A percentile compares a stretch with the other conserved stretches of the same genome.
Conservation (phyloP, 768 basidiomycete species). For the Mycena rebaudengoi region DNA sequence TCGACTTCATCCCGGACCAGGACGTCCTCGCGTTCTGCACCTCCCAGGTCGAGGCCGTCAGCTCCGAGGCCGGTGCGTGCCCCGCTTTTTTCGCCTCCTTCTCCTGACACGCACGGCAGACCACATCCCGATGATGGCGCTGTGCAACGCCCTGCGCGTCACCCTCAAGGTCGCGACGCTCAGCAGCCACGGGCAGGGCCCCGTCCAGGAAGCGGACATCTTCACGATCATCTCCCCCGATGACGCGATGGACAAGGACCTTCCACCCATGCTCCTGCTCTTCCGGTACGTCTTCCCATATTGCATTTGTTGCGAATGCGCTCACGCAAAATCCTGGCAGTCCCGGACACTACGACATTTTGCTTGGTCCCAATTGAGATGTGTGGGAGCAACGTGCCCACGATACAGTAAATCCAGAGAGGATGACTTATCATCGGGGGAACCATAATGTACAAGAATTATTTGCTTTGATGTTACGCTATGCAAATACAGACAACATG, state of each 20-base stretch:
- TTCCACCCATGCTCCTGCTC: slow-evolving; percentile 68
- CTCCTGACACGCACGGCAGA: background rate
- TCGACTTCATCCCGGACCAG: slow-evolving; percentile 80
- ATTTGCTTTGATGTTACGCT: too few relatives aligned
- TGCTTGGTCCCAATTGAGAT: slow-evolving; percentile 35
- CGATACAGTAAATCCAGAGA: background rate
- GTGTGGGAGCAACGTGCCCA: background rate
- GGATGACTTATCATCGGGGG: too few relatives aligned
- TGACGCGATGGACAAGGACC: slow-evolving; percentile 50
- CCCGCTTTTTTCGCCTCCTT: slow-evolving; percentile 51
- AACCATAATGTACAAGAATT: too few relatives aligned
- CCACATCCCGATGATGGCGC: slow-evolving; percentile 29
- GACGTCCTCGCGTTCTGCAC: slow-evolving; percentile 82
- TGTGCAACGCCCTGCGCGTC: slow-evolving; percentile 27
- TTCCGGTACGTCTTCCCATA: slow-evolving; percentile 63
- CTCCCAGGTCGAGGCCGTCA: slow-evolving; percentile 77
- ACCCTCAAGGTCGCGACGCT: slow-evolving; percentile 46
- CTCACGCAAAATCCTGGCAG: slow-evolving; percentile 45
- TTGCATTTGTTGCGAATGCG: background rate
- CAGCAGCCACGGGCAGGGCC: slow-evolving; percentile 64
- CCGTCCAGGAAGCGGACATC: slow-evolving; percentile 76
- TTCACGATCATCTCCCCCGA: slow-evolving; percentile 36
- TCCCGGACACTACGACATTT: slow-evolving; percentile 90
- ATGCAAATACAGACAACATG: too few relatives aligned
- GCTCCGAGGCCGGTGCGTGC: slow-evolving; percentile 82